Evolutionary conservation across 169 alveolate species (phyloP), one percentile per base, ranked within the genome.

Genomic region (Prorocentrum cordatum): DNA sequence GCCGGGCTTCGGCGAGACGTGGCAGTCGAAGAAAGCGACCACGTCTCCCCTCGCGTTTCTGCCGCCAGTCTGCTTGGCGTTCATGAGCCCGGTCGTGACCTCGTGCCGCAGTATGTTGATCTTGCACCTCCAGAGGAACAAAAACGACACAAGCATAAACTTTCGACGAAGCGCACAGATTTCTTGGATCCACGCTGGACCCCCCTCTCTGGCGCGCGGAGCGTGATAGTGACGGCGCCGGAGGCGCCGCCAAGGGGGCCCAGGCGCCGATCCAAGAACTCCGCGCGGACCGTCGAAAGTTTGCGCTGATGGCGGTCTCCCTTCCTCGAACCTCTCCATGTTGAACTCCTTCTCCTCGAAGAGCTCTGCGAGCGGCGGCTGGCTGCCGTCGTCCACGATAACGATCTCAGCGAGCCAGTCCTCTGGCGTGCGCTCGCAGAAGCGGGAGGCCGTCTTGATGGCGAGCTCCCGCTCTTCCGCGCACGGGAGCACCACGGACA

Each of bases 21-120:
- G 94, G 71, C 94, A 92, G 70, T 93, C 94, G 87, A 91, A 87
- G 82, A 93, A 93, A 2, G 91, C 93, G 35, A 93, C 79, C 6
- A 92, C 88, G 32, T 92, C 91, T 4, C 93, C 91, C 12, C 35
- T 85, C 2, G 93, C 91, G 2, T 82, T 92, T 16, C 64, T 92
- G 6, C 91, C 93, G 14, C 93, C 93, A 33, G 45, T 24, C 5
- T 24, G 31, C 71, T 75, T 75, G 14, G 86, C 86, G 4, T 42
- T 31, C 14, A 75, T 75, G 35, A 75, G n/a, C 2, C 86, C 86
- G 39, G 26, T 42, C 47, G 75, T 64, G 31, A 47, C 31, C 24
- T 64, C 50, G 75, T 64, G 75, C 39, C 75, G 10, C 45, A 64
- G 47, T 29, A 64, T 18, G 26, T 27, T 64, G 18, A 32, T 20